Evolutionary conservation across 768 basidiomycete species (phyloP), one percentile per base, ranked within the genome.

Genomic region (Suillus bovinus): DNA sequence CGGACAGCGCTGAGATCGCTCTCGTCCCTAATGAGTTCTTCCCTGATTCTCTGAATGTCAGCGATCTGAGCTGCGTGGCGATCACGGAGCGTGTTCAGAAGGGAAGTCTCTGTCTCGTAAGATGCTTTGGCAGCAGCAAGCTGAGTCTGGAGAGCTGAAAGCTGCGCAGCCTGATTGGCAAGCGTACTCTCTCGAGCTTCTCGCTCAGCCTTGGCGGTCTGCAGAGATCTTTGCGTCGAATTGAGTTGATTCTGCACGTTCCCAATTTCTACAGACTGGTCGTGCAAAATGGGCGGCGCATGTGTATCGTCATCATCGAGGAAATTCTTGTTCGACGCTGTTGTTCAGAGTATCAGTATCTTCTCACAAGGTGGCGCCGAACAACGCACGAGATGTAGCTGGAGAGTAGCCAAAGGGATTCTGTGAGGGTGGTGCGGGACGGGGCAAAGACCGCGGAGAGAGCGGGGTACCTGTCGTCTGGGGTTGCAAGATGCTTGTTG

Each of bases 1-100:
- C 89, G 81, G 52, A 96, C 70, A 9, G 90, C 95, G 66, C 92
- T 94, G 44, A 99, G 81, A 66, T 98, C 94, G 70, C 93, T 94
- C 78, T 99, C 96, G 5, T 91, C 89, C 46, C 83, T 81, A 66
- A 99, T 99, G 41, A 98, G 78, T 62, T 96, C 91, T 58, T 88
- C 84, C 57, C 84, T 82, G 4, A 86, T 74, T 71, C 86, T 89
- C 68, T 87, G 83, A 33, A 97, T 89, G 22, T 90, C 88, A 20
- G 82, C 78, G 2, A 80, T 80, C 77, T 97, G 96, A 9, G 80
- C 78, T 0, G 81, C 75, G 54, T 83, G 84, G 13, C 93, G 86
- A 34, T 91, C 88, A 61, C 85, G 86, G 34, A 96, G 80, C 31
- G 84, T 82, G 20, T 82, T 72, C 14, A 96, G 78, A 20, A 90